Conservation (phyloP, 148 eudicot genomes). For the Rhododendron ferrugineum region DNA sequence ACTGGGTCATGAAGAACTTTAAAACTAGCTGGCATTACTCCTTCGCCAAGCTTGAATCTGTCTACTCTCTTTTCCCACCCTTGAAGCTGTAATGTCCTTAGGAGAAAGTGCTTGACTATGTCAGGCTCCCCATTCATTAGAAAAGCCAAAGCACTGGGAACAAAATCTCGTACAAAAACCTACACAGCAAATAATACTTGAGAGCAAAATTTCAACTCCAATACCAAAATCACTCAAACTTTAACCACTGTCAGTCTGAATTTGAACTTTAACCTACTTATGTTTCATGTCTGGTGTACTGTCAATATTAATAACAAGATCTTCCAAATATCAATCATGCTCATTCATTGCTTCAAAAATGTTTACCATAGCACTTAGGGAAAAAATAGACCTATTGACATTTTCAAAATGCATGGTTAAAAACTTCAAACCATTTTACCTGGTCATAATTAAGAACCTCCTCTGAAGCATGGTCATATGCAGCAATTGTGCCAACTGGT, state of each 20-base stretch:
- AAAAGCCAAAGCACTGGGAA: slow-evolving; percentile 98
- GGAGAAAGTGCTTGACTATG: slow-evolving; percentile 83
- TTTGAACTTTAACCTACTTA: not conserved
- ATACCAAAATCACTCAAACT: not conserved
- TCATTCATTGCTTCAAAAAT: not conserved
- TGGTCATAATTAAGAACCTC: slow-evolving; percentile 97
- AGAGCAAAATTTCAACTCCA: not conserved
- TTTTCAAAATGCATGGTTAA: not conserved
- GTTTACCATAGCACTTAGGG: not conserved
- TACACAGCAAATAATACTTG: slow-evolving; percentile 19
- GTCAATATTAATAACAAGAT: not conserved
- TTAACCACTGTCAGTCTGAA: not conserved
- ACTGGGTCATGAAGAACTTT: slow-evolving; percentile 93
- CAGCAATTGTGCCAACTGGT: slow-evolving; percentile 96
- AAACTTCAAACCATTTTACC: slow-evolving; percentile 26
- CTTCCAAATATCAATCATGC: not conserved
- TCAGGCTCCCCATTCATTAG: slow-evolving; percentile 99
- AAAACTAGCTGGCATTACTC: slow-evolving; percentile 99
- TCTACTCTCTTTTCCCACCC: slow-evolving; percentile 97
- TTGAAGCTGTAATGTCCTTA: slow-evolving; percentile 91
- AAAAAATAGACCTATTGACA: not conserved
- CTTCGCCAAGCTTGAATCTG: slow-evolving; percentile 96
- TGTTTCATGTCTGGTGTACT: not conserved
- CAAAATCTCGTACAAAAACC: slow-evolving; percentile 98
- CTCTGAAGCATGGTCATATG: slow-evolving; percentile 93